Conservation (phyloP, 306 rosid species). For the Cicer judaicum region DNA sequence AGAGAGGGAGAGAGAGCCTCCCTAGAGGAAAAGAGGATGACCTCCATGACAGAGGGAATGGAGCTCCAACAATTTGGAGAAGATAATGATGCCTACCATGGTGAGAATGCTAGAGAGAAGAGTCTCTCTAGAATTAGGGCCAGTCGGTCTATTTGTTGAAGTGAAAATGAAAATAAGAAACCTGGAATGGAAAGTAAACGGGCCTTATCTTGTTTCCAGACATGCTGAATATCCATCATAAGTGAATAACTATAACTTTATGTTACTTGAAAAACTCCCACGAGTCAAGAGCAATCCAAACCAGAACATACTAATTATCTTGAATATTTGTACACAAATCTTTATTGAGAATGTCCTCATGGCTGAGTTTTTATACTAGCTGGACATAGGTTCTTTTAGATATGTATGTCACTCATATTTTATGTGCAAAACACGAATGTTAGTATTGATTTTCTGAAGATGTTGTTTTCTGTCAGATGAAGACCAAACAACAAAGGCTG, state of each 20-base stretch:
- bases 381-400: not conserved
- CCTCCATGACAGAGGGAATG: too few species aligned
- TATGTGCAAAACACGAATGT: slow-evolving; percentile 16
- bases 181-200: too few species aligned
- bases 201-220: too few species aligned
- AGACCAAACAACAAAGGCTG: slow-evolving; percentile 61
- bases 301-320: slow-evolving; percentile 4
- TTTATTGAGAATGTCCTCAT: slow-evolving; percentile 9
- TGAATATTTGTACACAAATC: not conserved
- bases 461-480: slow-evolving; percentile 43
- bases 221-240: not conserved
- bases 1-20: too few species aligned
- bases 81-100: too few species aligned
- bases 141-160: too few species aligned
- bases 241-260: not conserved
- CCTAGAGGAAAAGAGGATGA: too few species aligned
- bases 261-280: not conserved
- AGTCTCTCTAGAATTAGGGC: too few species aligned
- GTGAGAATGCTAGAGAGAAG: too few species aligned
- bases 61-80: too few species aligned
- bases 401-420: not conserved
- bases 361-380: slow-evolving; percentile 15
- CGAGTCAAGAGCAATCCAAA: not conserved
- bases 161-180: too few species aligned
- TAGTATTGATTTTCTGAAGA: slow-evolving; percentile 31